phyloP scores from a whole-genome alignment of 116 monocot genomes.

The Cymodocea nodosa region DNA sequence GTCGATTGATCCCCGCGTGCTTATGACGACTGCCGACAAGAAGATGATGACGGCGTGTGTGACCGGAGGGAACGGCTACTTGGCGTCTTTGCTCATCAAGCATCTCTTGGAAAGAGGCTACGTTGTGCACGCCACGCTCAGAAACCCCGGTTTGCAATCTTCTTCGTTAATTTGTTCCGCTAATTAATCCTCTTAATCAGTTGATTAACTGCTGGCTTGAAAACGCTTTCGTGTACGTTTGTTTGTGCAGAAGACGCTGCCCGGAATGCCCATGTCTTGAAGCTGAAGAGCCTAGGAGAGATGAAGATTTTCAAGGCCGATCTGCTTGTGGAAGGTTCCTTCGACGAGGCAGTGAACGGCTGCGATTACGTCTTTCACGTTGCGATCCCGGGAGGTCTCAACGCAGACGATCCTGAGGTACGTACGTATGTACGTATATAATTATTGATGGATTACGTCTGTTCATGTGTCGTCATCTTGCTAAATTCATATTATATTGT shows the following conservation, averaged over 20 bases:
- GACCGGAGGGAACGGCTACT: constrained; percentile 18
- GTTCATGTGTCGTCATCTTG: no score
- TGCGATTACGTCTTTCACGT: constrained; percentile 41
- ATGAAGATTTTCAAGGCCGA: constrained; percentile 33
- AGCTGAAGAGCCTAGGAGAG: constrained; percentile 22
- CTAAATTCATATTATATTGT: no score
- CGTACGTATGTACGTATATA: no score
- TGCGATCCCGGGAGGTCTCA: constrained; percentile 25
- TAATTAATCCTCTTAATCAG: not conserved
- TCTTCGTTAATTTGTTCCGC: no score
- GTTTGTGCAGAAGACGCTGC: not conserved
- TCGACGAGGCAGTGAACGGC: constrained; percentile 37
- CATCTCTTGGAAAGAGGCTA: constrained; percentile 4
- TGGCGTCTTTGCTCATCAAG: constrained; percentile 8
- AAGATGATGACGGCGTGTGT: constrained; percentile 20
- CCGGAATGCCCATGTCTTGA: constrained; percentile 16
- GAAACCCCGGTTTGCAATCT: constrained; percentile 10
- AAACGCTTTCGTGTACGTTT: not conserved
- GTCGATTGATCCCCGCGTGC: not conserved
- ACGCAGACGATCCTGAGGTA: constrained; percentile 30
- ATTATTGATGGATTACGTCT: no score
- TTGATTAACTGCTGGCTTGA: not conserved
- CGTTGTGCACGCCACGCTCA: constrained; percentile 9
- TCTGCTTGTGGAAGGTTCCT: constrained; percentile 31
- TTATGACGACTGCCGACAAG: constrained; percentile 1